Base-by-base conservation (phyloP, 352 stramenopile genomes). In the Pythium rhizo-oryzae region DNA sequence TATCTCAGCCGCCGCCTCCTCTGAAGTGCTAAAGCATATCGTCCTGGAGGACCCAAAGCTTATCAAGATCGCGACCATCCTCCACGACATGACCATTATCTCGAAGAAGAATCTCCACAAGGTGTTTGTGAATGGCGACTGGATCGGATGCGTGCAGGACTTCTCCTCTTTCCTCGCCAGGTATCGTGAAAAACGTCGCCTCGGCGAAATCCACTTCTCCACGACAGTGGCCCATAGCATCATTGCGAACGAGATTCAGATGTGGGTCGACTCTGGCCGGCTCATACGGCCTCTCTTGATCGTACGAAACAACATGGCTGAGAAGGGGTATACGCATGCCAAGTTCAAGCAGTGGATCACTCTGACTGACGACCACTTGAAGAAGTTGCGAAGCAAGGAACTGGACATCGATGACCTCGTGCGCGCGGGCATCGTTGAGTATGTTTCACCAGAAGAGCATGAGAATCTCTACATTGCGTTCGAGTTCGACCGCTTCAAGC, bases 391-490 rank as follows among this genome's bases (percentile, higher is more conserved):
- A 30, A n/a, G 8, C 15, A 46, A 46, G 37, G 12, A 41, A 37
- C 62, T 69, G 6, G 47, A 69, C 37, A 64, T 69, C 52, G 39
- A 44, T 16, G 39, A 44, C 16, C 39, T 44, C 9, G 39, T 16
- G 9, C 39, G 16, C 9, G 39, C 55, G 58, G 62, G 62, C 15
- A 51, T 69, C 6, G 24, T 69, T 1, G 62, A 69, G 43, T 69
- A 69, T 28, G 63, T 69, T 37, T 62, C 52, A 19, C 62, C 62
- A 24, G 62, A 69, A 63, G 62, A 69, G 54, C 62, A 69, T 51
- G 62, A 69, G 39, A 69, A 69, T 33, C 49, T 44, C 11, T 69
- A 58, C 30, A 69, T 69, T 33, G 54, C 54, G 19, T 64, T 64
- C 54, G 56, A 64, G 23, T 64, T 55, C 23, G 56, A 69, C 33